Conservation (phyloP, 176 grass and related monocot species). For the Carex littledalei region DNA sequence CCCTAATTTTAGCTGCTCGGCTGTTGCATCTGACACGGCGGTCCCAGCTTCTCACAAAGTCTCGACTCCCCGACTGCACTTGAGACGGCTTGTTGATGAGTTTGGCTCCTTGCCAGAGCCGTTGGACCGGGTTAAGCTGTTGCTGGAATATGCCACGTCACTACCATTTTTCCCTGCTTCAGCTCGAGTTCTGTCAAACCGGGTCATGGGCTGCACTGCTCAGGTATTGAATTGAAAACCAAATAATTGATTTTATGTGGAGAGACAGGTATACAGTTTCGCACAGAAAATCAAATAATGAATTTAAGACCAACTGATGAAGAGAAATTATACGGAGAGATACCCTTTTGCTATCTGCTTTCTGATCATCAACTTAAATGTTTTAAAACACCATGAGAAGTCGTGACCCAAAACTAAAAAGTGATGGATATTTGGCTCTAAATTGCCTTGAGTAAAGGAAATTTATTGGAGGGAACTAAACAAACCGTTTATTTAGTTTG, state of each 20-base stretch:
- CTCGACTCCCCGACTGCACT: constrained; percentile 21
- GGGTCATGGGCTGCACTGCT: constrained; percentile 89
- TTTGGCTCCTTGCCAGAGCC: constrained; percentile 54
- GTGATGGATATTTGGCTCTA: neutral
- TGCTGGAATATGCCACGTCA: constrained; percentile 45
- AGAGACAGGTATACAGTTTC: neutral
- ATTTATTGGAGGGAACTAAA: neutral
- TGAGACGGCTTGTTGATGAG: constrained; percentile 48
- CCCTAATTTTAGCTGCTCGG: constrained; percentile 23
- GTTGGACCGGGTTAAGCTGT: constrained; percentile 48
- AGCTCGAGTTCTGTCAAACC: constrained; percentile 48
- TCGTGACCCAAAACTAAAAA: too few species aligned
- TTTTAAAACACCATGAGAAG: neutral
- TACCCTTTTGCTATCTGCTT: neutral
- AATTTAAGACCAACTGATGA: neutral
- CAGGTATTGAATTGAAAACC: constrained; percentile 40
- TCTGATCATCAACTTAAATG: neutral
- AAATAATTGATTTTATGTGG: neutral
- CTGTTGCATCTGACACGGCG: constrained; percentile 18
- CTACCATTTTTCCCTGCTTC: constrained; percentile 56
- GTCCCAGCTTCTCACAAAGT: neutral
- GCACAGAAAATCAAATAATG: neutral
- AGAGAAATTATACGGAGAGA: neutral
- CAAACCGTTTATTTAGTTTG: neutral
- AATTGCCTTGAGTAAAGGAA: neutral